These are phyloP conservation scores for Gracilariopsis chorda DNA, from an alignment of 23 red algal species.

Conservation along the genomic window DNA sequence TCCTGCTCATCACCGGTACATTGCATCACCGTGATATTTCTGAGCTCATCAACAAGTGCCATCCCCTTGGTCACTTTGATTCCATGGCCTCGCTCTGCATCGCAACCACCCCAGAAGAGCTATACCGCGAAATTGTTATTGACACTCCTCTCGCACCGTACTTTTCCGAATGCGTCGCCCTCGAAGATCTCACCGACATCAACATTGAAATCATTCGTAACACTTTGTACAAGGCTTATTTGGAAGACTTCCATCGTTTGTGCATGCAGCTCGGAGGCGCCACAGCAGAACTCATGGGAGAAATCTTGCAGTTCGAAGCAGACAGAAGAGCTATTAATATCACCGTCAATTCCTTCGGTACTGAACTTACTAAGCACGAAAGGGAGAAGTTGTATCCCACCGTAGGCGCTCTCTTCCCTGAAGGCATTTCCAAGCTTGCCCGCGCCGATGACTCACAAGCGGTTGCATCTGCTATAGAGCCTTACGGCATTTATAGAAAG, in stretches of 20 bases:
- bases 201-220: conserved; percentile 99
- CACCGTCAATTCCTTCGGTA: conserved; percentile 96
- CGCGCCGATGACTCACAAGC: conserved; percentile 88
- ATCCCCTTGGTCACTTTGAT: conserved; percentile 91
- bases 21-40: conserved; percentile 85
- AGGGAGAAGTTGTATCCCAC: conserved; percentile 74
- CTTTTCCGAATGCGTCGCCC: conserved; percentile 96
- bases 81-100: conserved; percentile 91
- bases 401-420: conserved; percentile 74
- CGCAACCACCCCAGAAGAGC: conserved; percentile 86
- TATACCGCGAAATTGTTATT: conserved; percentile 95
- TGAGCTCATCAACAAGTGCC: conserved; percentile 98
- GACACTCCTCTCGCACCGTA: conserved; percentile 98
- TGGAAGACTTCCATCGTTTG: conserved; percentile 82
- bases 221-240: conserved; percentile 97
- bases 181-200: conserved; percentile 90
- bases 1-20: conserved; percentile 92
- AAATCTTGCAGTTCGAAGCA: conserved; percentile 88
- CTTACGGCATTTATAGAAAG: conserved; percentile 67
- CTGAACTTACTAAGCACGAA: conserved; percentile 78
- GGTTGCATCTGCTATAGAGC: conserved; percentile 83
- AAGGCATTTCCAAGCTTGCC: conserved; percentile 67
- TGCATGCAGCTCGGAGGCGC: conserved; percentile 84
- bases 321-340: conserved; percentile 96
- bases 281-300: conserved; percentile 84